Evolutionary conservation across 192 early-diverging fungal species (phyloP).

Genomic region (Irineochytrium annulatum): DNA sequence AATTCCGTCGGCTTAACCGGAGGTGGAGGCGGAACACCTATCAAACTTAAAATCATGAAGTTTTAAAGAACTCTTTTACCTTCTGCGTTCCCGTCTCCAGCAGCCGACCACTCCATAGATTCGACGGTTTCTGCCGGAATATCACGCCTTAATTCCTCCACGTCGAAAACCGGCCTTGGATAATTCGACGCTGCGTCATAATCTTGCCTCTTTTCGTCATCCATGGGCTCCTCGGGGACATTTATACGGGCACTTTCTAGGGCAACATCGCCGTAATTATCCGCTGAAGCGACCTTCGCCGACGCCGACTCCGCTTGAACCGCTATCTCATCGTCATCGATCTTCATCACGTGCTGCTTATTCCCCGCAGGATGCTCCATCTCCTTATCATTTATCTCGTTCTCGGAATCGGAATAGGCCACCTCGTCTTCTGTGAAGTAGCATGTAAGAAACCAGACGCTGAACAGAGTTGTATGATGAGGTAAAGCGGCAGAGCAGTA

Average conservation of each 20-base stretch:
- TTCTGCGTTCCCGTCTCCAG: neutral
- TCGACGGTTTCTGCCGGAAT: no score
- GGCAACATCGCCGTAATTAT: neutral
- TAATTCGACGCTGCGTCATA: no score
- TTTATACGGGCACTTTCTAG: no score
- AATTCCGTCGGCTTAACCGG: no score
- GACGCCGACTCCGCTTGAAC: neutral
- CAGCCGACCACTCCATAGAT: no score
- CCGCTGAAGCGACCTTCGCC: neutral
- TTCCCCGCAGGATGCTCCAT: neutral
- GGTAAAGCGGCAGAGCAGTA: neutral
- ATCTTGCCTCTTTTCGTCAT: no score
- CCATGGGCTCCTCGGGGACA: no score
- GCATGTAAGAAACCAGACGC: neutral
- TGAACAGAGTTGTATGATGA: neutral
- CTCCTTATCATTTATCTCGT: neutral
- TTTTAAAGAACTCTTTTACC: no score
- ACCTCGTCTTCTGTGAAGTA: neutral
- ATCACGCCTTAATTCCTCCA: no score
- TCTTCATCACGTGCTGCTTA: neutral
- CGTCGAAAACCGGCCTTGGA: no score
- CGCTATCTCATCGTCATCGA: neutral
- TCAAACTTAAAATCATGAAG: no score
- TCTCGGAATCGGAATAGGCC: conserved; percentile 5
- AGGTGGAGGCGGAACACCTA: no score